Evolutionary conservation across 2,329 filamentous ascomycete species (phyloP), one percentile per base, ranked within the genome.

Genomic region (Botrytis fabae): DNA sequence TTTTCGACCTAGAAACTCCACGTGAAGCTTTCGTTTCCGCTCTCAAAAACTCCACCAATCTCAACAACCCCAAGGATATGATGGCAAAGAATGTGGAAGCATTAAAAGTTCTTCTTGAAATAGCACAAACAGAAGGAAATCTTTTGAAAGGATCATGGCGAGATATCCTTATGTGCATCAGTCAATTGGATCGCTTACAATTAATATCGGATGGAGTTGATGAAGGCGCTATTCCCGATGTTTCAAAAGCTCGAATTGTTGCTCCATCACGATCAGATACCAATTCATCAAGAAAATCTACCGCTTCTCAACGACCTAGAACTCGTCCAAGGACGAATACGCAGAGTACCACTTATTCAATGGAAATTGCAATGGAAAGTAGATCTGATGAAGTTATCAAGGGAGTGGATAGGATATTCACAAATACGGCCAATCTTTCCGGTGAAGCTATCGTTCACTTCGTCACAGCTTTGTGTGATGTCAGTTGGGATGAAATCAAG

Each of bases 401-500:
- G 78, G 92, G 92, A 40, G 95, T 99, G 6, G 97, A 99, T 82
- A 89, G 94, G 57, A 98, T 99, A 78, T 99, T 99, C 80, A 97
- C 94, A 65, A 97, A 97, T 80, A 98, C 96, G 0, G 95, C 95
- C 14, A 95, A 97, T 78, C 87, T 99, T 3, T 95, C 93, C 7
- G 95, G 95, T 74, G 94, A 98, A 77, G 95, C 95, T 4, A 99
- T 99, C 79, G 93, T 98, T 1, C 92, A 97, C 81, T 99, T 99
- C 81, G 95, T 97, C 69, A 91, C 91, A 72, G 95, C 96, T 0
- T 84, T 99, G 73, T 97, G 93, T 12, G 94, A 98, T 81, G 95
- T 99, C 76, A 98, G 95, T 82, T 98, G 96, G 96, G 95, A 98
- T 80, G 96, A 99, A 82, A 99, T 99, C 80, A 95, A 97, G 81